Evolutionary conservation across 352 stramenopile species (phyloP), one percentile per base, ranked within the genome.

Genomic region (Globisporangium alternatum): DNA sequence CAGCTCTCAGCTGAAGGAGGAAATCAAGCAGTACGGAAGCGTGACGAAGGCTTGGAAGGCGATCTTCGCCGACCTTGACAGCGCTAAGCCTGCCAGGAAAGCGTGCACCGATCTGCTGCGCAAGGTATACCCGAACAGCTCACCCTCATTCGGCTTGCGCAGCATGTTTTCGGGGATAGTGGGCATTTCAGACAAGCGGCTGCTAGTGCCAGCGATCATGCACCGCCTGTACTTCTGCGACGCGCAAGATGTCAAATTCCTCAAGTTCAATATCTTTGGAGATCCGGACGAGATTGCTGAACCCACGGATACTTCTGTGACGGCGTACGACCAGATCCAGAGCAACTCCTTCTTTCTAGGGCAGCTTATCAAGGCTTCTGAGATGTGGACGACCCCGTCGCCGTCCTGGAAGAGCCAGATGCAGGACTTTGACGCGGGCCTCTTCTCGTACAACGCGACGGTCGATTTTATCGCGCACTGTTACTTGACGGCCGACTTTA

Each of bases 351-450:
- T 41, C 5, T 60, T 77, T 33, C 60, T 77, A 2, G 59, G 63
- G 17, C 41, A 56, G 25, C 47, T 77, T 5, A 77, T 77, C 62
- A 65, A 71, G 33, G 59, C 56, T 17, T 74, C 67, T 6, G 67
- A 77, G 48, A 65, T 75, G 61, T 77, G 70, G 70, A 52, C 44
- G 13, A 44, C 43, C 12, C 65, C 65, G 35, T 60, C 67, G 19
- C 70, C 70, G 33, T 64, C 70, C n/a, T 70, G 66, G 59, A 22
- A 56, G 1, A 41, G 59, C 10, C 59, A 66, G n/a, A 37, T 67
- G 7, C 31, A 48, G 22, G 22, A 33, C 31, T 64, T 62, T 28
- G 13, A 55, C 0, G 48, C 22, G 1, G 65, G 64, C 0, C 22
- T 70, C 22, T 70, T 70, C 59, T 66, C 65, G n/a, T 28, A 39